A percentile compares a stretch with the other conserved stretches of the same genome.
Evolutionary conservation across 2,329 filamentous ascomycete species (phyloP).

Genomic region (Microsporum audouinii): DNA sequence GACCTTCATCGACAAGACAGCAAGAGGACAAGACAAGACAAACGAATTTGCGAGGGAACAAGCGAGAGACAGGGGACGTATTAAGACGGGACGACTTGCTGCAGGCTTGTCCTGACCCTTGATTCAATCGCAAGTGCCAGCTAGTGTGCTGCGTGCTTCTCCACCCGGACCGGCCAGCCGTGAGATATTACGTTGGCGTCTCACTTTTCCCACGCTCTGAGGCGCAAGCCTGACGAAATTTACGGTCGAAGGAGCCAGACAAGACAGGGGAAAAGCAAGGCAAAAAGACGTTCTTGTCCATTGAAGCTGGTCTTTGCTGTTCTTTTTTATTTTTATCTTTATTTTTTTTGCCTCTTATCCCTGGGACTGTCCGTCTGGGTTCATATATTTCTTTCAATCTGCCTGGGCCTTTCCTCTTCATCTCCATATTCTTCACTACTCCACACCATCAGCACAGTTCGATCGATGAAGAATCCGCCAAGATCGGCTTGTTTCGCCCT

Average conservation of each 20-base stretch:
- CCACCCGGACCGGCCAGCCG: neutral
- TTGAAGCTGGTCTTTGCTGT: neutral
- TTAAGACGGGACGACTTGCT: neutral
- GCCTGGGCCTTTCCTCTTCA: neutral
- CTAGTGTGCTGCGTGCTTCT: neutral
- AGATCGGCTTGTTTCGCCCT: neutral
- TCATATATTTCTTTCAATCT: neutral
- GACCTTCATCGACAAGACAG: neutral
- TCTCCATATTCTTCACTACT: neutral
- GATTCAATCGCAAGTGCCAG: neutral
- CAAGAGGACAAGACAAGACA: neutral
- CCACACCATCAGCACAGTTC: neutral
- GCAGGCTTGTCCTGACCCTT: neutral
- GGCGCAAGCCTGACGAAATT: neutral
- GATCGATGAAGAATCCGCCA: neutral
- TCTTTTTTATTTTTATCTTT: neutral
- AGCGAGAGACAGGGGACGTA: neutral
- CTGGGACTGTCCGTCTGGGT: neutral
- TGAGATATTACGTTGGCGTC: conserved; percentile 1
- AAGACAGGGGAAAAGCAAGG: neutral
- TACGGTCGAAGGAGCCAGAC: neutral
- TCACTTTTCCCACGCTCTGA: neutral
- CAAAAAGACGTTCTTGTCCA: neutral
- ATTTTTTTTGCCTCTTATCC: neutral
- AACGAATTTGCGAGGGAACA: neutral